Evolutionary conservation across 345 rosid genomes (phyloP).

Genomic region (Aquilaria sinensis): DNA sequence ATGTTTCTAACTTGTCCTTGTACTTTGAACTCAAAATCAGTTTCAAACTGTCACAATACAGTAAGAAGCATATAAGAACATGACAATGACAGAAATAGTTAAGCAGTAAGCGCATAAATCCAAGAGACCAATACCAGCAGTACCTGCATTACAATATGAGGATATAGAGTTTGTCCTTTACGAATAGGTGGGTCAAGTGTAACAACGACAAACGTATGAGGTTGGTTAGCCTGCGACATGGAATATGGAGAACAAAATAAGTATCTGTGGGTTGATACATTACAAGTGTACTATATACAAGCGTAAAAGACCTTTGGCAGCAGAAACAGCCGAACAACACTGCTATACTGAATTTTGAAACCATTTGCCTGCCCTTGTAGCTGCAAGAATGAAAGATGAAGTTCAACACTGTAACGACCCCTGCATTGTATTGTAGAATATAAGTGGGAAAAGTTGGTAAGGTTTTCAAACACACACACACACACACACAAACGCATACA

Average conservation of each 20-base stretch:
- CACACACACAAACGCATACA: no score
- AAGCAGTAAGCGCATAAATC: no score
- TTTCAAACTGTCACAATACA: constrained; percentile 59
- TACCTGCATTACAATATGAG: constrained; percentile 96
- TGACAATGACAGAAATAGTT: background rate
- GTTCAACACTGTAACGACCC: constrained; percentile 98
- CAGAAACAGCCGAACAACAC: constrained; percentile 91
- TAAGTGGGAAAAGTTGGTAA: no score
- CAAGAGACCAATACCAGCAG: constrained; percentile 3
- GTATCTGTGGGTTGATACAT: background rate
- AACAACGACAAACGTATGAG: constrained; percentile 88
- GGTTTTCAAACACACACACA: no score
- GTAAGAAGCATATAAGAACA: constrained; percentile 7
- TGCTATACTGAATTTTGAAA: constrained; percentile 97
- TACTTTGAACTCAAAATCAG: constrained; percentile 73
- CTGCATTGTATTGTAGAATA: constrained; percentile 23
- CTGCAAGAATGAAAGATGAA: constrained; percentile 85
- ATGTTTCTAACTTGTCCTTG: constrained; percentile 77
- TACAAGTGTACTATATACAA: background rate
- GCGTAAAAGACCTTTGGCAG: constrained; percentile 72
- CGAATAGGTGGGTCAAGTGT: constrained; percentile 98
- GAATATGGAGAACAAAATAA: constrained; percentile 12
- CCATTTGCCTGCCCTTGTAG: constrained; percentile 98
- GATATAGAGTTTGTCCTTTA: constrained; percentile 94
- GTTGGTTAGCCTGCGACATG: constrained; percentile 79